A percentile compares a stretch with the other conserved stretches of the same genome.
Evolutionary conservation across 768 basidiomycete genomes (phyloP).

Genomic region (Lactifluus volemus): DNA sequence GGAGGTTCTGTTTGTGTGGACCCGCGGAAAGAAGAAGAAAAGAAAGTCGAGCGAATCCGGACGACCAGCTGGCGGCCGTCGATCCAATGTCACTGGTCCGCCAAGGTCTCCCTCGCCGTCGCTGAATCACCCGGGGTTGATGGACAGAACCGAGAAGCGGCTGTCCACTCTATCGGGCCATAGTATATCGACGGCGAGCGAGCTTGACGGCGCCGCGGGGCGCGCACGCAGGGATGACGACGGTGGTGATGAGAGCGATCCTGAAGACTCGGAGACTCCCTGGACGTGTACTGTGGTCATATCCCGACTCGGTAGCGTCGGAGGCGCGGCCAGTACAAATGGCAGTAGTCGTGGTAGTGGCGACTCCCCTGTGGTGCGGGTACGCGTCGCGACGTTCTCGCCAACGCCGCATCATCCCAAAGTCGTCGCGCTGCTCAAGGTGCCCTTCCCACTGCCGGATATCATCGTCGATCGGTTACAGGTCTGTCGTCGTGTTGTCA

Average conservation of each 20-base stretch:
- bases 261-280: slow-evolving; percentile 93
- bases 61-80: slow-evolving; percentile 1
- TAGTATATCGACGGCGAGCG: slow-evolving; percentile 14
- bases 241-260: slow-evolving; percentile 73
- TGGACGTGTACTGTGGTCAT: slow-evolving; percentile 85
- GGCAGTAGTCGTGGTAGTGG: not conserved
- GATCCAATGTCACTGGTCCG: not conserved
- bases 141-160: slow-evolving; percentile 3
- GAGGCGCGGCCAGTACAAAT: slow-evolving; percentile 1
- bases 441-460: slow-evolving; percentile 83
- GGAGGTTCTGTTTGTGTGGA: slow-evolving; percentile 79
- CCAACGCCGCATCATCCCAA: slow-evolving; percentile 96
- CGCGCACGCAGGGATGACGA: slow-evolving; percentile 32
- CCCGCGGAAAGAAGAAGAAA: slow-evolving; percentile 37
- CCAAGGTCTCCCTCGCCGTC: slow-evolving; percentile 1
- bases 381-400: slow-evolving; percentile 77
- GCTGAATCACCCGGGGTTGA: not conserved
- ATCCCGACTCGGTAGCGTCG: slow-evolving; percentile 31
- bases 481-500: slow-evolving; percentile 41
- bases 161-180: slow-evolving; percentile 11
- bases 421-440: slow-evolving; percentile 83
- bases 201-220: slow-evolving; percentile 1
- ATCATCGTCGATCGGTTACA: slow-evolving; percentile 58
- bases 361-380: slow-evolving; percentile 20
- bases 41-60: not conserved